A percentile compares a stretch with the other conserved stretches of the same genome.
Conservation (phyloP, 306 rosid genomes). For the Quercus ilex region DNA sequence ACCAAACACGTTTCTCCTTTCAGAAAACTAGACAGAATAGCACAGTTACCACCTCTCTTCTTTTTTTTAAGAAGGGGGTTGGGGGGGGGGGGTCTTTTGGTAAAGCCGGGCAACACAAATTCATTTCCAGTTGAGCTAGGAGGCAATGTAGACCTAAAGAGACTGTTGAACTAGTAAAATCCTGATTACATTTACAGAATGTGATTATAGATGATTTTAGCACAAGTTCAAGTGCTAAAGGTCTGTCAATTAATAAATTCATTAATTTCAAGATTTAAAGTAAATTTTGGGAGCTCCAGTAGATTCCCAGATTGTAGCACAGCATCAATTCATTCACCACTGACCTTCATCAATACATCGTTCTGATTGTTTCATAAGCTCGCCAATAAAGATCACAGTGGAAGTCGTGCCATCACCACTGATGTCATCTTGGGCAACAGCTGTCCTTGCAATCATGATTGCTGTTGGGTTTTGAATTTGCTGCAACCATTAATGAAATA, state of each 20-base stretch:
- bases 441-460: conserved; percentile 94
- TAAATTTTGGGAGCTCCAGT: no score
- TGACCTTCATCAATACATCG: conserved; percentile 88
- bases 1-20: neutral
- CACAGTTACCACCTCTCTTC: neutral
- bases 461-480: conserved; percentile 99
- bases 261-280: no score
- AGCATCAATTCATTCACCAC: neutral
- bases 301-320: no score
- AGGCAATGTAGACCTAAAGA: no score
- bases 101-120: neutral
- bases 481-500: conserved; percentile 34
- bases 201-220: no score
- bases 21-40: neutral
- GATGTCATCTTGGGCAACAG: conserved; percentile 93
- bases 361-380: conserved; percentile 95
- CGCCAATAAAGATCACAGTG: conserved; percentile 91
- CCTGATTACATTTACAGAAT: no score
- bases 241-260: no score
- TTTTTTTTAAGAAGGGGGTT: no score
- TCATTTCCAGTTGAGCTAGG: neutral
- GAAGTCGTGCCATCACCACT: conserved; percentile 98
- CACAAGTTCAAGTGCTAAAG: no score
- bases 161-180: no score
- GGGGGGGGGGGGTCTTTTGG: neutral